A percentile compares a stretch with the other conserved stretches of the same genome.
These are phyloP conservation scores for Vigna radiata DNA, from an alignment of 306 rosid species.

Conservation along the genomic window DNA sequence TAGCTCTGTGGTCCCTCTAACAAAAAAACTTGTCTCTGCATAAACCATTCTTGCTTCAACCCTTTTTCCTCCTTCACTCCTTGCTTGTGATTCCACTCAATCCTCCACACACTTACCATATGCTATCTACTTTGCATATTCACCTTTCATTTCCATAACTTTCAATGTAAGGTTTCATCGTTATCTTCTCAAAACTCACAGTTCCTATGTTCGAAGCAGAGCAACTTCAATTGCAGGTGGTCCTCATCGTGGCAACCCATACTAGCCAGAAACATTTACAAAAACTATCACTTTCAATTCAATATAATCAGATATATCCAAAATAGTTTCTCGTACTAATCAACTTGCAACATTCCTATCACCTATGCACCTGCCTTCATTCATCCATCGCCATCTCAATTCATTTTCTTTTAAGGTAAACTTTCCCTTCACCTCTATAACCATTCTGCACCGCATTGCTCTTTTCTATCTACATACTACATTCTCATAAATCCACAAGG, in stretches of 20 bases:
- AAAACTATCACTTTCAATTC: slow-evolving; percentile 40
- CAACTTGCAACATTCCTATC: slow-evolving; percentile 40
- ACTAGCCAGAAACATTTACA: slow-evolving; percentile 31
- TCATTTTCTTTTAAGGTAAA: neutral
- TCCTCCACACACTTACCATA: neutral
- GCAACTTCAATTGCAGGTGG: slow-evolving; percentile 33
- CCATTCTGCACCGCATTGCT: too few relatives aligned
- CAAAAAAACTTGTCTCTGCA: slow-evolving; percentile 22
- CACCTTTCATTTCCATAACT: neutral
- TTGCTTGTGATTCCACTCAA: slow-evolving; percentile 39
- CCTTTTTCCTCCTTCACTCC: slow-evolving; percentile 43
- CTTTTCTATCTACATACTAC: too few relatives aligned
- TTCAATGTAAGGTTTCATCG: neutral
- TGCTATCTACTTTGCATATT: neutral
- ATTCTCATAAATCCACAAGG: too few relatives aligned
- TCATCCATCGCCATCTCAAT: slow-evolving; percentile 48
- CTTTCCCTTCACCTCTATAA: too few relatives aligned
- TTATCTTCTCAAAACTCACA: neutral
- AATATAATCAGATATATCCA: slow-evolving; percentile 32
- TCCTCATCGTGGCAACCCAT: slow-evolving; percentile 48
- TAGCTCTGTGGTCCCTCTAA: slow-evolving; percentile 40
- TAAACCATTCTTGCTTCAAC: slow-evolving; percentile 42
- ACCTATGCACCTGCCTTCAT: slow-evolving; percentile 40
- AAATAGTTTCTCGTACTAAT: slow-evolving; percentile 25
- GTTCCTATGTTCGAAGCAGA: neutral